Evolutionary conservation across 2,329 filamentous ascomycete species (phyloP), one percentile per base, ranked within the genome.

Genomic region (Hypoxylon sp.): DNA sequence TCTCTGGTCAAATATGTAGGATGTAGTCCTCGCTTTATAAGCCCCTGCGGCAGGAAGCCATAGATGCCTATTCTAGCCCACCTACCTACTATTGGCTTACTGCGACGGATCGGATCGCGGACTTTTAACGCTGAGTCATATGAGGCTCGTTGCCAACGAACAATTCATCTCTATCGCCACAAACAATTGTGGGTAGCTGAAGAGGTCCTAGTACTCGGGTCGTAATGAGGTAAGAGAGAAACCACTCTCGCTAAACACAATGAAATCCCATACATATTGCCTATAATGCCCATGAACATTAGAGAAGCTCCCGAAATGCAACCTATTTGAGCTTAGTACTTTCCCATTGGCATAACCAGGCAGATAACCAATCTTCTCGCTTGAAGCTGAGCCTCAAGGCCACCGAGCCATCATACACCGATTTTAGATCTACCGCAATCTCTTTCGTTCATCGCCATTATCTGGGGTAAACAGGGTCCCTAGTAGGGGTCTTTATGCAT

Each of bases 381-480:
- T 21, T 41, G 5, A 21, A 41, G 37, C 16, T 41, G 37, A 41
- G 37, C 37, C 5, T 30, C 16, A 39, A 8, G 27, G 27, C 27
- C 19, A 41, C 16, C 37, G 3, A 41, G 37, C 27, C 14, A 21
- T 21, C 46, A 7, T 39, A 39, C 25, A 39, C 19, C 37, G 12
- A 25, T 3, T 52, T 34, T 6, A n/a, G 9, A 39, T 27, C n/a
- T n/a, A 19, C 5, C 12, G 12, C 23, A 27, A 39, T 25, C 43
- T 56, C 21, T 14, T 11, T 41, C 37, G 37, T 23, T 12, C 16
- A 8, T 46, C 43, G 25, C 6, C 43, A 63, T 48, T 53, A 67
- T 67, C 65, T 43, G 65, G 61, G 61, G 65, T 39, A 65, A n/a
- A 58, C 55, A 50, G 57, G 64, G 52, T 12, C 8, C 16, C 11